Conservation (phyloP, 1,284 basidiomycete species). For the Ganoderma sp. region DNA sequence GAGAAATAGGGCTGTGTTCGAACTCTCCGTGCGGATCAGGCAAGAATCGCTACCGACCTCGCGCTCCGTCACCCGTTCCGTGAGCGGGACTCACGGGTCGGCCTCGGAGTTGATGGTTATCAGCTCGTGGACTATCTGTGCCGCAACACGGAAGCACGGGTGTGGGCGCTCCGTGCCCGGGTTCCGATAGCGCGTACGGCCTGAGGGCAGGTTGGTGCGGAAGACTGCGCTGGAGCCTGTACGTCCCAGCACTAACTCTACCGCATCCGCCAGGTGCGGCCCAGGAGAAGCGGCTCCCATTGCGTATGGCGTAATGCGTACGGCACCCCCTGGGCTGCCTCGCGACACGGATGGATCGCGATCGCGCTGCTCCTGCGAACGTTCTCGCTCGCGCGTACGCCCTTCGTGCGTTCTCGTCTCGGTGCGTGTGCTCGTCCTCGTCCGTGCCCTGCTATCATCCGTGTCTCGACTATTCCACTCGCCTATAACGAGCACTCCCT, state of each 20-base stretch:
- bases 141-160: slow-evolving; percentile 12
- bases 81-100: slow-evolving; percentile 10
- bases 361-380: slow-evolving; percentile 11
- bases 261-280: slow-evolving; percentile 9
- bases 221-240: slow-evolving; percentile 7
- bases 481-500: slow-evolving; percentile 16
- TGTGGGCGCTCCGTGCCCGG: slow-evolving; percentile 18
- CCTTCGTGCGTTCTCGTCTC: slow-evolving; percentile 13
- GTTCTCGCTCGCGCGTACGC: slow-evolving; percentile 16
- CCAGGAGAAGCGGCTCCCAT: background rate
- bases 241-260: slow-evolving; percentile 6
- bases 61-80: slow-evolving; percentile 19
- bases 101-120: slow-evolving; percentile 22
- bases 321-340: background rate
- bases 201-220: slow-evolving; percentile 1
- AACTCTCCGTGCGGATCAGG: slow-evolving; percentile 21
- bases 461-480: slow-evolving; percentile 18
- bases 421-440: slow-evolving; percentile 7
- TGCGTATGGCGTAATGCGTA: background rate
- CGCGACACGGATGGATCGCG: slow-evolving; percentile 1
- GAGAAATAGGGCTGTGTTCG: slow-evolving; percentile 15
- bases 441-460: slow-evolving; percentile 14
- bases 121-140: slow-evolving; percentile 8
- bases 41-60: slow-evolving; percentile 18
- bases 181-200: slow-evolving; percentile 15